Evolutionary conservation across 768 basidiomycete species (phyloP).

Genomic region (Termitomyces sp.): DNA sequence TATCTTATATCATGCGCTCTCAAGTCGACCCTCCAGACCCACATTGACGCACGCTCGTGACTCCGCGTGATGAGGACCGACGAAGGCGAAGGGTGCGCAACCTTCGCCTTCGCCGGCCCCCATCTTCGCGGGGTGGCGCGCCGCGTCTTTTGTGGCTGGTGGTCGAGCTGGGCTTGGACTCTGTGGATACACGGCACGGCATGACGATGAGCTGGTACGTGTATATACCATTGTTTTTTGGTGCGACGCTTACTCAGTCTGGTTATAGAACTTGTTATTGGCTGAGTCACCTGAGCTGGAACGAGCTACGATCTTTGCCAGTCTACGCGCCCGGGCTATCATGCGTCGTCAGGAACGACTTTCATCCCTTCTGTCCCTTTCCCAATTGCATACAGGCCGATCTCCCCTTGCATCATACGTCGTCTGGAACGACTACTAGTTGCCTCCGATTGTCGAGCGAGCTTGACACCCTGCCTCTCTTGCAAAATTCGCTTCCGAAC

Average conservation of each 20-base stretch:
- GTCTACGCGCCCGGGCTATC: neutral
- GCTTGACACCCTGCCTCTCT: too few relatives aligned
- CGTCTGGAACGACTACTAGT: too few relatives aligned
- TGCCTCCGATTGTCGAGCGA: too few relatives aligned
- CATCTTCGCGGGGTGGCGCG: neutral
- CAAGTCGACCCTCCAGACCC: too few relatives aligned
- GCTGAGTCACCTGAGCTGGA: neutral
- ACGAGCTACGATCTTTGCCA: neutral
- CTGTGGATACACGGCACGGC: neutral
- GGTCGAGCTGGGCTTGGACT: neutral
- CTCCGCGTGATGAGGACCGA: too few relatives aligned
- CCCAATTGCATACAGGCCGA: too few relatives aligned
- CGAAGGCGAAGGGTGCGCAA: neutral
- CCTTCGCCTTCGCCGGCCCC: slow-evolving; percentile 4
- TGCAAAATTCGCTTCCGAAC: too few relatives aligned
- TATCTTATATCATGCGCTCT: too few relatives aligned
- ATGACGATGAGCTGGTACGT: neutral
- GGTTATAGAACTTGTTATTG: neutral
- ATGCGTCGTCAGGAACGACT: neutral
- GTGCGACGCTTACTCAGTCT: neutral
- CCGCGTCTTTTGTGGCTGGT: neutral
- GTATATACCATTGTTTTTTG: neutral
- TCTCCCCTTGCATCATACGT: too few relatives aligned
- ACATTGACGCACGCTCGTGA: too few relatives aligned
- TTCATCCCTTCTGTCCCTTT: neutral